Evolutionary conservation across 371 early-diverging fungal species (phyloP).

Genomic region (Dinochytrium kinnereticum): DNA sequence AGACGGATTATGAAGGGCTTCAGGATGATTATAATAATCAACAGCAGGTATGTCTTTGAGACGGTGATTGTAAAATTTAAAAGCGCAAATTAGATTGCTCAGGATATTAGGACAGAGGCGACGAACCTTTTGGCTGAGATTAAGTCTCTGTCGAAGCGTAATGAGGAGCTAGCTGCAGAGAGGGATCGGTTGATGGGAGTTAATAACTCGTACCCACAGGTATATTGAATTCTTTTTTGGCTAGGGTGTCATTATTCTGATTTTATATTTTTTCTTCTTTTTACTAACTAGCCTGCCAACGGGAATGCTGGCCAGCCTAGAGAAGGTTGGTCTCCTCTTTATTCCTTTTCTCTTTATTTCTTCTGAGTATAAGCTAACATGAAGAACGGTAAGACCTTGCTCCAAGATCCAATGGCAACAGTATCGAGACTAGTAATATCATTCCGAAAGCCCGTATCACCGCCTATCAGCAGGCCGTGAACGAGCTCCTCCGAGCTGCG

Average conservation of each 20-base stretch:
- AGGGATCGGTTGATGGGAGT: constrained; percentile 35
- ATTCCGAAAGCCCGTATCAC: constrained; percentile 68
- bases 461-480: constrained; percentile 81
- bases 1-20: constrained; percentile 66
- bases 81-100: constrained; percentile 58
- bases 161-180: constrained; percentile 62
- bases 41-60: constrained; percentile 60
- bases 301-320: too few relatives aligned
- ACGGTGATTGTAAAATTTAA: not conserved
- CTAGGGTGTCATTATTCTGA: too few relatives aligned
- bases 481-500: constrained; percentile 68
- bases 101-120: constrained; percentile 76
- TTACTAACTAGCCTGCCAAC: too few relatives aligned
- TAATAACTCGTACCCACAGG: too few relatives aligned
- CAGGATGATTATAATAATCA: constrained; percentile 76
- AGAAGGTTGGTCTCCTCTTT: constrained; percentile 2
- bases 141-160: constrained; percentile 64
- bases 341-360: not conserved
- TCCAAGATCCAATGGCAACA: not conserved
- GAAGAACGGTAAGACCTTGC: not conserved
- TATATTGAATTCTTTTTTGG: too few relatives aligned
- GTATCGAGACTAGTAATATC: constrained; percentile 54
- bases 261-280: too few relatives aligned
- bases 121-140: constrained; percentile 74
- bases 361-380: too few relatives aligned